Base-by-base conservation (phyloP, 257 asterid species). In the Jacaranda mimosifolia region DNA sequence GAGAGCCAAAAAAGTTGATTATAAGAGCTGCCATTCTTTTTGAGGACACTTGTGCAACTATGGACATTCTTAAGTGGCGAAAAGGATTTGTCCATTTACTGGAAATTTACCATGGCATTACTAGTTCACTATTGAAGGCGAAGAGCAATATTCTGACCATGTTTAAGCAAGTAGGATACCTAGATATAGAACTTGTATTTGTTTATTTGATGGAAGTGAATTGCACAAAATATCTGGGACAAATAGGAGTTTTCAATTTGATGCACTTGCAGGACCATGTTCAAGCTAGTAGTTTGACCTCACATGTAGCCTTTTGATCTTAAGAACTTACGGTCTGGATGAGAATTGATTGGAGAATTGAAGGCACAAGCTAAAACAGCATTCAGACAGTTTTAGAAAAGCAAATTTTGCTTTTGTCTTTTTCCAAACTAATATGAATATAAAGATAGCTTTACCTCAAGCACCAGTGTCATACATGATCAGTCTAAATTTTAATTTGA, bases 401-500 rank as follows among this genome's bases (percentile, higher is more conserved):
- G 72, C 66, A 73, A 58, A 48, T 38, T 21, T 40, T 42, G 55
- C n/a, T 35, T n/a, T n/a, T 36, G 52, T 9, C 13, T 14, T 26
- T 46, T 7, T 43, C 62, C 40, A 3, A 39, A 32, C 12, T 12
- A n/a, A 15, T n/a, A 55, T 38, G 51, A 51, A 40, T 63, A 67
- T 35, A 32, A 59, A 74, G 63, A 56, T 76, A 45, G 52, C 26
- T 57, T 58, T 45, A 35, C 35, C 32, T 55, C 42, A 32, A 69
- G 77, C 73, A 48, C 64, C 73, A 38, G 67, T 42, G n/a, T 66
- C 69, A 43, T 65, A 32, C 55, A 36, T 26, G 40, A 39, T 78
- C 32, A 15, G 62, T 26, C 32, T 26, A 26, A 26, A 1, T 26
- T 26, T 26, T 26, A 2, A 26, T 26, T 26, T 26, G 32, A 13